Evolutionary conservation across 108 stramenopile genomes (phyloP).

Genomic region (Cyclotella baltica): DNA sequence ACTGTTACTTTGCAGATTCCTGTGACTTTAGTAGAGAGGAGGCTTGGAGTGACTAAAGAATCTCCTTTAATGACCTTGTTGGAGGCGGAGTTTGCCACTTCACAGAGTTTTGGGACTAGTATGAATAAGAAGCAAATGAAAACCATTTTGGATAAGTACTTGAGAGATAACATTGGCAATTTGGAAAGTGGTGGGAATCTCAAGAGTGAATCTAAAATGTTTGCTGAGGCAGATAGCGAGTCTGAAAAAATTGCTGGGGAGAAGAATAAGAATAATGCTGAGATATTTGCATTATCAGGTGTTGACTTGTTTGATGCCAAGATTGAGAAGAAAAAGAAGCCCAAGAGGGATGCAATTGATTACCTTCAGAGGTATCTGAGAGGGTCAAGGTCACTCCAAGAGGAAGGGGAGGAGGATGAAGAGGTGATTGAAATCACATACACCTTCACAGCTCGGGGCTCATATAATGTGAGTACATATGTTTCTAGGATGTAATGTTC

Average conservation of each 20-base stretch:
- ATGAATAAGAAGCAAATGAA: not conserved
- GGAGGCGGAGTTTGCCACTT: not conserved
- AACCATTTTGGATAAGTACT: not conserved
- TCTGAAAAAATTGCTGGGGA: conserved; percentile 1
- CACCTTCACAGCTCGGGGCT: conserved; percentile 25
- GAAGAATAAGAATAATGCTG: not conserved
- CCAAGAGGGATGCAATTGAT: not conserved
- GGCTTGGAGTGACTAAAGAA: not conserved
- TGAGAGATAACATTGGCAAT: not conserved
- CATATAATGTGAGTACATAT: conserved; percentile 13
- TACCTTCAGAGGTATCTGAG: not conserved
- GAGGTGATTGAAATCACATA: conserved; percentile 25
- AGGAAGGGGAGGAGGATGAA: conserved; percentile 17
- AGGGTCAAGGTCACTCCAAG: conserved; percentile 8
- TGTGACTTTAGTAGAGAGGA: not conserved
- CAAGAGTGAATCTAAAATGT: not conserved
- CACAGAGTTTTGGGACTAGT: conserved; percentile 14
- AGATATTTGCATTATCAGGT: conserved; percentile 19
- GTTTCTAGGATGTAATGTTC: no score
- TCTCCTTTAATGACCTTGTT: not conserved
- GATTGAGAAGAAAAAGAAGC: conserved; percentile 9
- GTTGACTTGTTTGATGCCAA: conserved; percentile 28
- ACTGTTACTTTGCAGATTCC: conserved; percentile 25
- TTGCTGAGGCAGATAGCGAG: conserved; percentile 3
- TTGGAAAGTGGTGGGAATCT: conserved; percentile 1